Evolutionary conservation across 2,329 filamentous ascomycete genomes (phyloP), one percentile per base, ranked within the genome.

Genomic region (Colletotrichum coccodes): DNA sequence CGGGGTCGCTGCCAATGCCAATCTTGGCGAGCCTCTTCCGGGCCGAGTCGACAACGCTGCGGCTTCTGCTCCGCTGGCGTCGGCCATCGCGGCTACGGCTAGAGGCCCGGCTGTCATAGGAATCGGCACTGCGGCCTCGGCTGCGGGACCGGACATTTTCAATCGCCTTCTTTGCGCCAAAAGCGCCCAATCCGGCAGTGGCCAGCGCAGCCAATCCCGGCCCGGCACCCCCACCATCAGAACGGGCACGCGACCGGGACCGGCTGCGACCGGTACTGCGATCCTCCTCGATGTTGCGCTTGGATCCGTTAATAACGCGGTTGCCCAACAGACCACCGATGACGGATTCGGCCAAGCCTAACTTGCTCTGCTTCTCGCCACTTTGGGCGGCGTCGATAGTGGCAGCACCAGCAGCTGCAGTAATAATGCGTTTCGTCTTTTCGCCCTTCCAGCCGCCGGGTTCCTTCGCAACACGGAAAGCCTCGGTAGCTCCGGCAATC

Each of bases 391-490:
- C 90, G 79, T 98, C 94, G 70, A 97, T 92, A 66, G 94, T 93
- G 73, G 93, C 95, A 68, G 95, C 94, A 80, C 94, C 92, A 30
- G 89, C 87, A 30, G 95, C 95, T 54, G 94, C 95, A 26, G 95
- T 98, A 56, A 97, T 87, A 69, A 98, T 89, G 60, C 95, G 94
- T 84, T 94, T 96, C 72, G 94, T 94, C 82, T 98, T 98, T 71
- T 93, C 92, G 42, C 95, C 95, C 71, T 91, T 92, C 94, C 95
- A 98, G 49, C 91, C 89, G 62, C 95, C 95, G 3, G 94, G 92
- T 71, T 96, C 92, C 75, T 95, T 97, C 78, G 95, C 91, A 64
- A 94, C 91, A 70, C 94, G 92, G 86, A 97, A 97, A 47, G 95
- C 95, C 80, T 98, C 95, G 62, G 94, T 92, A 46, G 95, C 95